Conservation (phyloP, 345 rosid species). For the Lagerstroemia speciosa region DNA sequence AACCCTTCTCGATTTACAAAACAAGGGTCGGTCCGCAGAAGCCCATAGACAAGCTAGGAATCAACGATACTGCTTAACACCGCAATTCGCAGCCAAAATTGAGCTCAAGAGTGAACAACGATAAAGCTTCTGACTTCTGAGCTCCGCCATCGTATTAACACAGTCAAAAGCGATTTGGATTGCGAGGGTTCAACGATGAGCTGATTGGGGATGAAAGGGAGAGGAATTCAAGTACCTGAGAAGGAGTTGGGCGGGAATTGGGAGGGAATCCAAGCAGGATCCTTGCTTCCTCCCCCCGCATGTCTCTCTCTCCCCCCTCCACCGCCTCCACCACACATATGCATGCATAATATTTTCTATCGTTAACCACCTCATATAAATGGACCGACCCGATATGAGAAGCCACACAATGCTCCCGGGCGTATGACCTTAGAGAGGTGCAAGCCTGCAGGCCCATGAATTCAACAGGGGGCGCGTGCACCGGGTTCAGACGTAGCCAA, state of each 20-base stretch:
- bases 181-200: background rate
- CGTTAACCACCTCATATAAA: no score
- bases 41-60: background rate
- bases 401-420: no score
- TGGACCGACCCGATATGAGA: no score
- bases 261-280: constrained; percentile 66
- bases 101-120: background rate
- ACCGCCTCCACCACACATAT: no score
- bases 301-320: constrained; percentile 15
- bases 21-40: background rate
- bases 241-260: constrained; percentile 44
- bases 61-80: background rate
- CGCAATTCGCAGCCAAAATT: background rate
- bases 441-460: no score
- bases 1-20: background rate
- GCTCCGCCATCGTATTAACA: background rate
- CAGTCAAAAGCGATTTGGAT: background rate
- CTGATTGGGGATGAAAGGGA: background rate
- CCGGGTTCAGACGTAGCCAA: no score
- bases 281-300: constrained; percentile 78
- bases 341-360: no score
- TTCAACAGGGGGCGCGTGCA: no score
- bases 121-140: background rate
- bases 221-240: constrained; percentile 37
- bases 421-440: no score